These are phyloP conservation scores for Sporobolomyces roseus DNA, from an alignment of 768 basidiomycete genomes.

Conservation along the genomic window DNA sequence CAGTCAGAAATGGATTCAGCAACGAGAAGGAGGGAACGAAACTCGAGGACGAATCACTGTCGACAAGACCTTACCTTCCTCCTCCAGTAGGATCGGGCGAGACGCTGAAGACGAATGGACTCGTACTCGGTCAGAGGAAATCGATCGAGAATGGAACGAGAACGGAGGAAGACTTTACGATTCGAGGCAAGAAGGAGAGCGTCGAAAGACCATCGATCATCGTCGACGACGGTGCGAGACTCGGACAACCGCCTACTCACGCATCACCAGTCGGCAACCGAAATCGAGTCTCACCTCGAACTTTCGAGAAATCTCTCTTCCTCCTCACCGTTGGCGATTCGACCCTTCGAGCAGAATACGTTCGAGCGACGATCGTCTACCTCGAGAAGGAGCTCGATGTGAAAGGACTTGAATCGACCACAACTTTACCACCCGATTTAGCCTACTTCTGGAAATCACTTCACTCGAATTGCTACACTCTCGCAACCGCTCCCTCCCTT, in stretches of 20 bases:
- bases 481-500: constrained; percentile 2
- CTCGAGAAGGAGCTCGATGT: constrained; percentile 10
- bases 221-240: neutral
- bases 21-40: too few species aligned
- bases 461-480: neutral
- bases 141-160: neutral
- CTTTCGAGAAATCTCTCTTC: constrained; percentile 27
- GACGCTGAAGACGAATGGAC: constrained; percentile 8
- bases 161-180: constrained; percentile 3
- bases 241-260: too few species aligned
- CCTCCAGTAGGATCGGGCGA: constrained; percentile 1
- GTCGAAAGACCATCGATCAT: constrained; percentile 3
- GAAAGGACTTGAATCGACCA: neutral
- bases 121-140: neutral
- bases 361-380: constrained; percentile 6
- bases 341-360: constrained; percentile 16
- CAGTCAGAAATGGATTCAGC: too few species aligned
- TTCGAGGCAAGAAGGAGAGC: constrained; percentile 28
- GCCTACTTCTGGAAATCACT: constrained; percentile 15
- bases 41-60: neutral
- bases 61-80: neutral
- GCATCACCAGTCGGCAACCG: neutral
- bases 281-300: constrained; percentile 16
- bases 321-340: constrained; percentile 29
- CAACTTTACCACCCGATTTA: neutral